Evolutionary conservation across 2,329 filamentous ascomycete genomes (phyloP), one percentile per base, ranked within the genome.

Genomic region (Penicillium sp.): DNA sequence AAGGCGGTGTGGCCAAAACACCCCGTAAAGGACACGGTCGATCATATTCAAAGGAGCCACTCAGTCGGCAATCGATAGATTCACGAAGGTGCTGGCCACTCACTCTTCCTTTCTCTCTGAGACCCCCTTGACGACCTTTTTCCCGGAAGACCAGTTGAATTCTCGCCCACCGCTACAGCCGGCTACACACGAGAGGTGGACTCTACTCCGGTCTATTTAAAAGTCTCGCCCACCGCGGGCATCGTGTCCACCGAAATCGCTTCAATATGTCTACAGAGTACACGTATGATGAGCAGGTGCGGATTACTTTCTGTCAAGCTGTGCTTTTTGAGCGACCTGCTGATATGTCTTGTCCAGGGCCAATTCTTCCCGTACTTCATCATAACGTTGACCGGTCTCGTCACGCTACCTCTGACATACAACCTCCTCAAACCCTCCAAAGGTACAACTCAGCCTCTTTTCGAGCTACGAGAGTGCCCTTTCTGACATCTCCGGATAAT

Each of bases 291-390:
- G 91, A 97, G 76, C 88, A 95, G 87, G 90, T 90, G 67, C 11
- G 60, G 26, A 6, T 21, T 55, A 21, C n/a, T 2, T 26, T 15
- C 26, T 35, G 11, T 46, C 30, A 5, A 3, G 45, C 19, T 19
- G 13, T n/a, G 1, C 13, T 31, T 35, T 41, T 17, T 19, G 6
- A 11, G 6, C 17, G n/a, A 7, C 11, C n/a, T 45, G 11, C 50
- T 41, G 29, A 41, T 54, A 44, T 63, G 19, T 61, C 56, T 19
- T 49, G 5, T 58, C 53, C 23, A 95, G 87, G 93, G 93, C 72
- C 92, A 97, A 86, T 97, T 97, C 84, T 99, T 97, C 85, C 95
- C 96, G 70, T 97, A 96, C 86, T 99, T 99, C 84, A 90, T 98
- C 81, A 89, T 97, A 76, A 97, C 93, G 48, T 85, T 98, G 73